phyloP scores from a whole-genome alignment of 257 asterid genomes.

The Solanum bulbocastanum region DNA sequence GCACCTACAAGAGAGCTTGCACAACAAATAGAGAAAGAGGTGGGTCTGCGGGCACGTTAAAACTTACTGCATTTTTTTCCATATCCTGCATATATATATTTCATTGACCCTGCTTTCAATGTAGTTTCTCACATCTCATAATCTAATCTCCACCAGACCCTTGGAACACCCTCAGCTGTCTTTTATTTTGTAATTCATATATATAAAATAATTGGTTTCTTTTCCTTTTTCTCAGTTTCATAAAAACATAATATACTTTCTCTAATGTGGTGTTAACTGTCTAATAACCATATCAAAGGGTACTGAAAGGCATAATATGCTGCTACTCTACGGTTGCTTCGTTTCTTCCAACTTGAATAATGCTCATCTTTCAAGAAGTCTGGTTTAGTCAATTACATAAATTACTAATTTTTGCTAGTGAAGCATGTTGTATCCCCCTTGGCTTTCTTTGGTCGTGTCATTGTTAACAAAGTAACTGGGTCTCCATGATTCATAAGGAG shows the following conservation, averaged over 20 bases:
- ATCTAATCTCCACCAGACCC: not conserved
- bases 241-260: not conserved
- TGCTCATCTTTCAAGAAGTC: not conserved
- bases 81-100: not conserved
- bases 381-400: not conserved
- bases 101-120: not conserved
- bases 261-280: not conserved
- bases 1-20: conserved; percentile 97
- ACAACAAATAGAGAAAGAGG: conserved; percentile 89
- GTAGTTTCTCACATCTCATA: not conserved
- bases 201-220: not conserved
- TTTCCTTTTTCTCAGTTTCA: not conserved
- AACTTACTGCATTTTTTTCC: not conserved
- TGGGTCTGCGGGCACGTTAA: conserved; percentile 14
- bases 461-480: not conserved
- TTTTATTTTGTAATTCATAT: not conserved
- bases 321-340: not conserved
- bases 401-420: not conserved
- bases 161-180: not conserved
- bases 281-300: not conserved
- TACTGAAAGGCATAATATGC: not conserved
- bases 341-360: not conserved
- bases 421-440: not conserved
- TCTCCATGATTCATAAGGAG: not conserved
- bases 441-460: not conserved